phyloP scores from a whole-genome alignment of 352 stramenopile species.

The Globisporangium echinulatum region DNA sequence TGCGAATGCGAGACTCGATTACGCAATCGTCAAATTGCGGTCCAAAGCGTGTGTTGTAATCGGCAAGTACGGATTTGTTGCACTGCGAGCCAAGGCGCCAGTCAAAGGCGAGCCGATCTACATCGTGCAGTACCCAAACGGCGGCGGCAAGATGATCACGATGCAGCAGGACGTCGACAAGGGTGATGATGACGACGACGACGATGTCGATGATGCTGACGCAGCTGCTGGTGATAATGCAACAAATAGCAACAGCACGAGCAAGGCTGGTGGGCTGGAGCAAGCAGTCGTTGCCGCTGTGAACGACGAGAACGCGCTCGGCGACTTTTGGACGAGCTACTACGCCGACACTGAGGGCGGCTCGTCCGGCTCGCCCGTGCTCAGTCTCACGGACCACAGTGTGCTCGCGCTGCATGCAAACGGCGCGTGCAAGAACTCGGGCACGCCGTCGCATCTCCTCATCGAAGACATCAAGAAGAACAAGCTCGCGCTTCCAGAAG shows the following conservation, averaged over 20 bases:
- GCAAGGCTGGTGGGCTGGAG: background rate
- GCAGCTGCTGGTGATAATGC: conserved; percentile 1
- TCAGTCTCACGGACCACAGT: conserved; percentile 29
- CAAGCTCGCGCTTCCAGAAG: conserved; percentile 21
- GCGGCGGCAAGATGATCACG: conserved; percentile 30
- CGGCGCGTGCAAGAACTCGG: conserved; percentile 35
- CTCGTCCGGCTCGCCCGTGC: conserved; percentile 39
- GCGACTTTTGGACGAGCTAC: conserved; percentile 36
- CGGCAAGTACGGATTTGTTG: conserved; percentile 30
- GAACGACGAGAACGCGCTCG: conserved; percentile 20
- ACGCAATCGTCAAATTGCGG: conserved; percentile 36
- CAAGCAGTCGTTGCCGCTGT: conserved; percentile 15
- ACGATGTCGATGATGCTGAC: no score
- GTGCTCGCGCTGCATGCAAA: conserved; percentile 49
- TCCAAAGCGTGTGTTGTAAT: conserved; percentile 21
- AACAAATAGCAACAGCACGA: background rate
- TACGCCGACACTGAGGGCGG: conserved; percentile 36
- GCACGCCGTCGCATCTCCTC: conserved; percentile 30
- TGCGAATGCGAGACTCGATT: conserved; percentile 28
- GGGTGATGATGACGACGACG: conserved; percentile 19
- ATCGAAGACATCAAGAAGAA: conserved; percentile 31
- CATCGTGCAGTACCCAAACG: conserved; percentile 39
- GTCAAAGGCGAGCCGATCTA: conserved; percentile 37
- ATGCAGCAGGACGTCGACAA: conserved; percentile 30
- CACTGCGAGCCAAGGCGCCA: conserved; percentile 19